Conservation (phyloP, 2,329 filamentous ascomycete species). For the Xylaria hypoxylon region DNA sequence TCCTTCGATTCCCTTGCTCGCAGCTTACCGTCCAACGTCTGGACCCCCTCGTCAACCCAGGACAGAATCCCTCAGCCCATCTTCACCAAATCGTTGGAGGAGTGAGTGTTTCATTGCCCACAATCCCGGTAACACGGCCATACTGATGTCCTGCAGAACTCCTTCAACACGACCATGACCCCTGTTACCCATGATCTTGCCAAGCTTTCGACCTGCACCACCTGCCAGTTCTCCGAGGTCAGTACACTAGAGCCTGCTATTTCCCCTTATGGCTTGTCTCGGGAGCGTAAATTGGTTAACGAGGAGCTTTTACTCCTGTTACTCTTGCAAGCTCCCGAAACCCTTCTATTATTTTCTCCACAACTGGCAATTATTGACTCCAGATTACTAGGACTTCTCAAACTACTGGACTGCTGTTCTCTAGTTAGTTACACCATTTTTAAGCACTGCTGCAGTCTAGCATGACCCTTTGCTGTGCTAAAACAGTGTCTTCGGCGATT, state of each 20-base stretch:
- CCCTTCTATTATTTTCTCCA: too few species aligned
- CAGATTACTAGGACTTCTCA: slow-evolving; percentile 40
- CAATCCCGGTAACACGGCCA: neutral
- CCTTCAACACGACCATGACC: slow-evolving; percentile 60
- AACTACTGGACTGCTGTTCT: slow-evolving; percentile 50
- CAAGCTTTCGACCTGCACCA: slow-evolving; percentile 55
- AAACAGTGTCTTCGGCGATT: neutral
- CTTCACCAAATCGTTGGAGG: slow-evolving; percentile 70
- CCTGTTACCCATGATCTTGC: slow-evolving; percentile 49
- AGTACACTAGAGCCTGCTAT: too few species aligned
- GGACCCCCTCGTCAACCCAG: slow-evolving; percentile 57
- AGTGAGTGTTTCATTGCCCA: slow-evolving; percentile 43
- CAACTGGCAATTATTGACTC: too few species aligned
- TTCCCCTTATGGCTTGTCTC: too few species aligned
- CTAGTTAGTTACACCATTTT: slow-evolving; percentile 40
- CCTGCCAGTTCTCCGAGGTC: slow-evolving; percentile 36
- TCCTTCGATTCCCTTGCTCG: slow-evolving; percentile 48
- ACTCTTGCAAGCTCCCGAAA: too few species aligned
- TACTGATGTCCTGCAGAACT: slow-evolving; percentile 50
- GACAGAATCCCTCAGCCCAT: slow-evolving; percentile 64
- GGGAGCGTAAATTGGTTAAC: too few species aligned
- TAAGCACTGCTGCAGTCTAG: neutral
- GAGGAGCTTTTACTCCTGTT: too few species aligned
- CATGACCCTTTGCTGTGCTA: neutral
- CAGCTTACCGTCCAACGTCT: slow-evolving; percentile 52